Evolutionary conservation across 176 grass and related monocot genomes (phyloP).

Genomic region (Pontederia paniculata): DNA sequence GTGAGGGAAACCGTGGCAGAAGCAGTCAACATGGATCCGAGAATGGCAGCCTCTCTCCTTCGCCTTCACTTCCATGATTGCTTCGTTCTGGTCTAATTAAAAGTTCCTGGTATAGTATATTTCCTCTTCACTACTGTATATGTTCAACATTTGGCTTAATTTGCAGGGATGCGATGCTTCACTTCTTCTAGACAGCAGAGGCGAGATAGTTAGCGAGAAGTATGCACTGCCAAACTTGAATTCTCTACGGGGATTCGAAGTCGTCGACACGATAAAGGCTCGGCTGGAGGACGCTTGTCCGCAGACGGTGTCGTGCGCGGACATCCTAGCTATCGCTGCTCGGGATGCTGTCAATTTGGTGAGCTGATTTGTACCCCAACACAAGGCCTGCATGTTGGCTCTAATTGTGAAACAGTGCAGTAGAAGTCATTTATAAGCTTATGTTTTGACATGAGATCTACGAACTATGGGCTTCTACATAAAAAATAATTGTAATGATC

Average conservation of each 20-base stretch:
- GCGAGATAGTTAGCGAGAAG: constrained; percentile 34
- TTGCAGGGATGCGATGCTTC: constrained; percentile 41
- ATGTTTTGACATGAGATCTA: too few relatives aligned
- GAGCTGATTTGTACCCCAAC: background rate
- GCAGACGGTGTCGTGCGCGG: constrained; percentile 40
- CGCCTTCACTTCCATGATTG: constrained; percentile 44
- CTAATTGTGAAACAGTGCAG: too few relatives aligned
- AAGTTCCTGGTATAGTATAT: background rate
- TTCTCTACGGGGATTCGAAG: constrained; percentile 38
- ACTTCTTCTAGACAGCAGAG: constrained; percentile 29
- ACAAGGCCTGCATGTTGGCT: background rate
- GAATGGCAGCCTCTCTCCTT: constrained; percentile 34
- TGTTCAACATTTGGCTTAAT: background rate
- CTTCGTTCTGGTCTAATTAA: constrained; percentile 34
- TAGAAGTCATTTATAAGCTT: too few relatives aligned
- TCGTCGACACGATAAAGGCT: constrained; percentile 37
- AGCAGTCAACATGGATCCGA: constrained; percentile 25
- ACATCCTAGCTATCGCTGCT: constrained; percentile 37
- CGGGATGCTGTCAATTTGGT: constrained; percentile 33
- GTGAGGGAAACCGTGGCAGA: constrained; percentile 24
- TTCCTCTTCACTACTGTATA: background rate
- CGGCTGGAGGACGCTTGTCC: constrained; percentile 38
- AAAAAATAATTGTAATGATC: too few relatives aligned
- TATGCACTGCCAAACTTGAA: constrained; percentile 32
- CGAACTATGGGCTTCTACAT: too few relatives aligned